These are phyloP conservation scores for Komagataea norvegica DNA, from an alignment of 1,139 yeast species.

Conservation along the genomic window DNA sequence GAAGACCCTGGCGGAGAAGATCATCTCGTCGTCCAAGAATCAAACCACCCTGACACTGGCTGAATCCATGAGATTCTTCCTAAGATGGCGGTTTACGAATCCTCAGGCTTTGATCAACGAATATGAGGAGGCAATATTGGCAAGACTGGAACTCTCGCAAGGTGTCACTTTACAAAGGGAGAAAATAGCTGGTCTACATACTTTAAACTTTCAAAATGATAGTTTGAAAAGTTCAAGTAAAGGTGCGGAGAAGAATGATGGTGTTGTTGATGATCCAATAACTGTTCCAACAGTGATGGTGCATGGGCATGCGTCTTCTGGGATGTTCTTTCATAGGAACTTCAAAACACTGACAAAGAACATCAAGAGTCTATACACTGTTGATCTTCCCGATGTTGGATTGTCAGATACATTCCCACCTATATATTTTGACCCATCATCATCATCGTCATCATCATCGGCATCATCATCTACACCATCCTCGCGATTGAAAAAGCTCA, in stretches of 20 bases:
- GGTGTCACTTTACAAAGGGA: constrained; percentile 7
- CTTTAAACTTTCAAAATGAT: constrained; percentile 12
- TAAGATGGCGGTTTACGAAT: constrained; percentile 10
- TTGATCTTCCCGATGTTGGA: constrained; percentile 87
- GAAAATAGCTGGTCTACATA: constrained; percentile 20
- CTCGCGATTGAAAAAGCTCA: constrained; percentile 10
- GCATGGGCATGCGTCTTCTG: constrained; percentile 92
- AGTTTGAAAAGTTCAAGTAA: no score
- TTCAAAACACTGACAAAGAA: constrained; percentile 47
- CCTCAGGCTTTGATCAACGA: constrained; percentile 9
- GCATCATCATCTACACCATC: no score
- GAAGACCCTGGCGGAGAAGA: constrained; percentile 11
- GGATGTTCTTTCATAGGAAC: constrained; percentile 80
- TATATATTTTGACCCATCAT: constrained; percentile 3
- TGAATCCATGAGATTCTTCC: constrained; percentile 9
- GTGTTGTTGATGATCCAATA: constrained; percentile 6
- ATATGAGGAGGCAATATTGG: constrained; percentile 19
- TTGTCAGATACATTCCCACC: constrained; percentile 36
- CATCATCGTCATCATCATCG: no score
- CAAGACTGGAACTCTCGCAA: constrained; percentile 11
- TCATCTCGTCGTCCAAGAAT: constrained; percentile 5
- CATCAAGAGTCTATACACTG: constrained; percentile 55
- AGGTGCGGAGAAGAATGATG: background rate
- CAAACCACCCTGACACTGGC: constrained; percentile 5
- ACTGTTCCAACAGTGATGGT: constrained; percentile 49